Conservation (phyloP, 495 filamentous ascomycete species). For the Penicillium herquei region DNA sequence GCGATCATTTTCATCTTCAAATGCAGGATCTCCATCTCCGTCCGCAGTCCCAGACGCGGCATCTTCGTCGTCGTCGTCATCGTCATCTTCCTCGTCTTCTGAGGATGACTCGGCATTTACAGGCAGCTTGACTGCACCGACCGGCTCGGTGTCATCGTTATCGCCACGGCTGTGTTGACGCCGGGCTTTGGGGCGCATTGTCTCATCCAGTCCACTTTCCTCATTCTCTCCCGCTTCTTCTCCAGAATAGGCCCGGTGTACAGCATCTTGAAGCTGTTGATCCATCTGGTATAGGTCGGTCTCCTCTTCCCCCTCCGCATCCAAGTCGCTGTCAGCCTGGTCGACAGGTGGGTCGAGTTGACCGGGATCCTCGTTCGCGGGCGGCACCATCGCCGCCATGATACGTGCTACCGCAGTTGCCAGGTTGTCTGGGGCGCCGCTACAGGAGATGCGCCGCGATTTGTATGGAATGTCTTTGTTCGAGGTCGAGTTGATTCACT, state of each 20-base stretch:
- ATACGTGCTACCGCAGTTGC: constrained; percentile 44
- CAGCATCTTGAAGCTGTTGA: constrained; percentile 48
- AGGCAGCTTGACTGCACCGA: constrained; percentile 73
- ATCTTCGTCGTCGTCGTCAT: constrained; percentile 3
- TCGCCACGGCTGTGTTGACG: constrained; percentile 42
- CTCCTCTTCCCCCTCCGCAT: constrained; percentile 54
- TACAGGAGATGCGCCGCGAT: constrained; percentile 4
- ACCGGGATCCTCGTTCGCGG: constrained; percentile 38
- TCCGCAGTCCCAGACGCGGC: constrained; percentile 31
- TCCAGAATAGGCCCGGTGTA: constrained; percentile 52
- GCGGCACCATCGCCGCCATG: constrained; percentile 51
- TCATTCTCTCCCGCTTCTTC: constrained; percentile 46
- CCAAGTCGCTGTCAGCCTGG: constrained; percentile 48
- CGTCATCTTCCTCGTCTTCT: constrained; percentile 36
- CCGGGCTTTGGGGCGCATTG: constrained; percentile 27
- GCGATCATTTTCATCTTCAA: constrained; percentile 38
- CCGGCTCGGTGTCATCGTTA: constrained; percentile 56
- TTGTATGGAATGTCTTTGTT: constrained; percentile 10
- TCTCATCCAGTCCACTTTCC: constrained; percentile 32
- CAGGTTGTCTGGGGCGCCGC: constrained; percentile 34
- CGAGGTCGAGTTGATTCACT: constrained; percentile 12
- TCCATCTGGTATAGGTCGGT: constrained; percentile 49
- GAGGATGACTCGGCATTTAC: constrained; percentile 45
- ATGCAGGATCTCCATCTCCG: constrained; percentile 44
- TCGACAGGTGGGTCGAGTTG: constrained; percentile 35